Percentiles rank a stretch among this genome's conserved stretches.
These are phyloP conservation scores for Gloeopeniophorella convolvens DNA, from an alignment of 768 basidiomycete species.

Conservation along the genomic window DNA sequence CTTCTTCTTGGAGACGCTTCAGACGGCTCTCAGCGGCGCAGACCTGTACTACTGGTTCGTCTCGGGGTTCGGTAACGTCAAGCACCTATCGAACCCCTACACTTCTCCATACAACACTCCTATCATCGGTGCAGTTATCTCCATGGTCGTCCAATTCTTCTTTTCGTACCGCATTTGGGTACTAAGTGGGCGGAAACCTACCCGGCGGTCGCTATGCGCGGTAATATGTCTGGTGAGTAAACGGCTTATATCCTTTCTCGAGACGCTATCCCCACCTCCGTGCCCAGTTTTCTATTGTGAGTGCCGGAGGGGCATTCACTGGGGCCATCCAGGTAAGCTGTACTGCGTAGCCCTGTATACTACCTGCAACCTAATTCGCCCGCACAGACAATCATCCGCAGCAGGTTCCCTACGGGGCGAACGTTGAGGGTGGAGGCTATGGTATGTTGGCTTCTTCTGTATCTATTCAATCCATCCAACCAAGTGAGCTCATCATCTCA, in stretches of 20 bases:
- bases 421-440: background rate
- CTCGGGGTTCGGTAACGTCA: constrained; percentile 28
- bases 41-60: constrained; percentile 28
- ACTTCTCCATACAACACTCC: constrained; percentile 25
- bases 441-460: too few relatives aligned
- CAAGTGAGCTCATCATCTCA: too few relatives aligned
- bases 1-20: constrained; percentile 23
- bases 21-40: constrained; percentile 23
- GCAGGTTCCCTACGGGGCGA: background rate
- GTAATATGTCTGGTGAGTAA: background rate
- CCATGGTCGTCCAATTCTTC: constrained; percentile 27
- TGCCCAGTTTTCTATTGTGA: background rate
- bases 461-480: too few relatives aligned
- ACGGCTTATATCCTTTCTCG: too few relatives aligned
- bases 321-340: constrained; percentile 1
- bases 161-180: constrained; percentile 28
- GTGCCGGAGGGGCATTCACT: background rate
- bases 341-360: background rate
- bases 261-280: background rate
- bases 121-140: constrained; percentile 25
- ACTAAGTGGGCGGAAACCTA: background rate
- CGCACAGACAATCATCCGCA: background rate
- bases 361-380: background rate
- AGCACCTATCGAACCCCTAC: constrained; percentile 17
- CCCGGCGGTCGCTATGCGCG: background rate